Conservation (phyloP, 2,329 filamentous ascomycete species). For the Trematosphaeria pertusa region DNA sequence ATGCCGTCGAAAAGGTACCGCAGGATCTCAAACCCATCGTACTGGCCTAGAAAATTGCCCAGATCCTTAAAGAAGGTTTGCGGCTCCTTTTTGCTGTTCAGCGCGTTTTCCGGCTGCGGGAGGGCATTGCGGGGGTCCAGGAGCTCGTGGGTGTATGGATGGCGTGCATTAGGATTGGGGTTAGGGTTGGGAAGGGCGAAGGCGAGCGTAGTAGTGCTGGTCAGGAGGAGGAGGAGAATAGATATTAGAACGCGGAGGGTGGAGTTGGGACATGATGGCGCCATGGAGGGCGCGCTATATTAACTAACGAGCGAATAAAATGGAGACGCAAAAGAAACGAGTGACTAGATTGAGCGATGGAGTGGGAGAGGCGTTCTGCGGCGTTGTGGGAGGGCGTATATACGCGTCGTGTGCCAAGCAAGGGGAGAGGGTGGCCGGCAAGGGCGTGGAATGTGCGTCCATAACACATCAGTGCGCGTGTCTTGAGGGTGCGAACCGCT, state of each 20-base stretch:
- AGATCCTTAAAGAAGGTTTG: constrained; percentile 17
- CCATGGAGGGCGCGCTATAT: constrained; percentile 5
- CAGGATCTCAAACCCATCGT: constrained; percentile 11
- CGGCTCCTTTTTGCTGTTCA: constrained; percentile 8
- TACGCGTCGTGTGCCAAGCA: too few relatives aligned
- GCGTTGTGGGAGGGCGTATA: too few relatives aligned
- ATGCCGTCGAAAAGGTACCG: constrained; percentile 6
- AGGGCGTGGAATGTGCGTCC: too few relatives aligned
- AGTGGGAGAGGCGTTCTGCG: too few relatives aligned
- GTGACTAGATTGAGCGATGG: too few relatives aligned
- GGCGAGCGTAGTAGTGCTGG: constrained; percentile 2
- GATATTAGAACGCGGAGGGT: constrained; percentile 4
- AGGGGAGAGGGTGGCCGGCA: too few relatives aligned
- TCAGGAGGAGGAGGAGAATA: constrained; percentile 7
- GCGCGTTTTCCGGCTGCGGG: background rate
- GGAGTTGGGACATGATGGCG: constrained; percentile 2
- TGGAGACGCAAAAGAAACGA: background rate
- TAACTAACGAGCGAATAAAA: constrained; percentile 6
- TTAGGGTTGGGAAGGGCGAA: constrained; percentile 2
- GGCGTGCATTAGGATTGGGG: too few relatives aligned
- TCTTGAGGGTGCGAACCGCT: too few relatives aligned
- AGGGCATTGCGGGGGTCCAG: constrained; percentile 1
- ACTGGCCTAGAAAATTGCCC: constrained; percentile 9
- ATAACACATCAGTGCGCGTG: too few relatives aligned
- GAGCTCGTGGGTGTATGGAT: background rate